Evolutionary conservation across 2,329 filamentous ascomycete genomes (phyloP).

Genomic region (Apiospora malaysiana): DNA sequence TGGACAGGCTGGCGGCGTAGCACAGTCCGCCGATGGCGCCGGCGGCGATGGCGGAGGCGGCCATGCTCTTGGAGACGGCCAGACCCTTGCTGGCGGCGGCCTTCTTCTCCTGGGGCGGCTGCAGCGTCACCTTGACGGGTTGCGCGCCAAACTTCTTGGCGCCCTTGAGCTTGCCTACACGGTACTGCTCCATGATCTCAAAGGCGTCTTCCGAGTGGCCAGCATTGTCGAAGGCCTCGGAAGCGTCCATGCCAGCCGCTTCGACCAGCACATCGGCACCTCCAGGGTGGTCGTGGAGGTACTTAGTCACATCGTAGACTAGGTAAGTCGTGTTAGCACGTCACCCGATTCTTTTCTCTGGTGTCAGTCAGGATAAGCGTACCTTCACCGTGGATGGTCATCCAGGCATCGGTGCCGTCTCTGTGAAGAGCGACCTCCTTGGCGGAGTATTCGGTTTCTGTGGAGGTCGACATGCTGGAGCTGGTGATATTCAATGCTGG

Average conservation of each 20-base stretch:
- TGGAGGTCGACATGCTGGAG: constrained; percentile 27
- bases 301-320: constrained; percentile 66
- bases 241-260: constrained; percentile 78
- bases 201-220: constrained; percentile 73
- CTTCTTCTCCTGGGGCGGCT: constrained; percentile 20
- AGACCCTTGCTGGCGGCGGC: constrained; percentile 20
- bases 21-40: constrained; percentile 26
- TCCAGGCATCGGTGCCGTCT: constrained; percentile 55
- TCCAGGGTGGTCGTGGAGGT: constrained; percentile 68
- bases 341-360: neutral
- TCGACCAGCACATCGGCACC: constrained; percentile 81
- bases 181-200: constrained; percentile 48
- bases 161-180: constrained; percentile 46
- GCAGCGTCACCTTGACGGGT: constrained; percentile 33
- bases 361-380: constrained; percentile 10
- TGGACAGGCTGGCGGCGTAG: constrained; percentile 28
- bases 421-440: constrained; percentile 58
- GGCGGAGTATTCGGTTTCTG: constrained; percentile 38
- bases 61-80: constrained; percentile 18
- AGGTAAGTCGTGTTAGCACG: constrained; percentile 12
- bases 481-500: neutral
- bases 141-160: constrained; percentile 32
- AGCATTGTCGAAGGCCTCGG: constrained; percentile 81
- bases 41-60: constrained; percentile 7
- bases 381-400: constrained; percentile 63